Evolutionary conservation across 2,329 filamentous ascomycete genomes (phyloP).

Genomic region (Sclerotinia sclerotiorum): DNA sequence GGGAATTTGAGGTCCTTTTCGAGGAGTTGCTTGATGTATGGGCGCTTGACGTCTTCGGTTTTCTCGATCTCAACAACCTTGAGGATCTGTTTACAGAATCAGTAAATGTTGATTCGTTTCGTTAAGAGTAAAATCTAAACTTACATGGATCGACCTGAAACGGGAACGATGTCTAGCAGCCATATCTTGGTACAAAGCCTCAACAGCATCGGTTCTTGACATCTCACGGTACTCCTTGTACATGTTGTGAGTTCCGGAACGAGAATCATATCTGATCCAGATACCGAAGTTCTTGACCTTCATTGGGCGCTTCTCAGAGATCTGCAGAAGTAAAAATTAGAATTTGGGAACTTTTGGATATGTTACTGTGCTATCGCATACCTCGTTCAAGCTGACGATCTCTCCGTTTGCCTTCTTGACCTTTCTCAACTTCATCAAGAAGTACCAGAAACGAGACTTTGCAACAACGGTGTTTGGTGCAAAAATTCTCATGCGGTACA

Average conservation of each 20-base stretch:
- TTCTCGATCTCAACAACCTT: conserved; percentile 98
- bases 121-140: conserved; percentile 43
- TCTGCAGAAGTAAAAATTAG: conserved; percentile 52
- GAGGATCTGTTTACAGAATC: conserved; percentile 67
- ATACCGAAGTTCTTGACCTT: conserved; percentile 99
- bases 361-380: conserved; percentile 52
- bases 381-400: conserved; percentile 95
- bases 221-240: conserved; percentile 99
- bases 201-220: conserved; percentile 91
- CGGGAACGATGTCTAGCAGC: conserved; percentile 96
- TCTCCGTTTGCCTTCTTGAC: conserved; percentile 99
- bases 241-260: conserved; percentile 99
- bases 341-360: conserved; percentile 12
- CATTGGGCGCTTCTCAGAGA: conserved; percentile 97
- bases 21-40: conserved; percentile 99
- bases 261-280: conserved; percentile 99
- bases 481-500: conserved; percentile 99
- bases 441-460: conserved; percentile 99
- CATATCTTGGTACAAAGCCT: conserved; percentile 99
- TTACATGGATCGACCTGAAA: conserved; percentile 97
- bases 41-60: conserved; percentile 90
- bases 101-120: conserved; percentile 23
- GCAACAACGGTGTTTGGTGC: conserved; percentile 96
- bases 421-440: conserved; percentile 98
- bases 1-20: conserved; percentile 96